Percentiles rank a stretch among this genome's conserved stretches.
Conservation (phyloP, 2,329 filamentous ascomycete genomes). For the Xylaria digitata region DNA sequence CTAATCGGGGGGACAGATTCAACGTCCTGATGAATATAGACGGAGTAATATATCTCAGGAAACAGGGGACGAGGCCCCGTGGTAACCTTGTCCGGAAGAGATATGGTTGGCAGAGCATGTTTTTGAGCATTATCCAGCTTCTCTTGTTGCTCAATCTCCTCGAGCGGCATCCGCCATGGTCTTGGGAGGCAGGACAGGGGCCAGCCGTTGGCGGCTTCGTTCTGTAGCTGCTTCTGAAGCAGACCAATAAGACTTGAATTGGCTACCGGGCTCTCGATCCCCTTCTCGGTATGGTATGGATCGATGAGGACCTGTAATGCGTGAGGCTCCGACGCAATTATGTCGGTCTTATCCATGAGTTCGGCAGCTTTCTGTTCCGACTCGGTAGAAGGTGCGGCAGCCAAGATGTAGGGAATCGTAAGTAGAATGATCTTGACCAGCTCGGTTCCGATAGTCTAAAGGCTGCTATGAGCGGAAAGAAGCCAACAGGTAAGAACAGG, state of each 20-base stretch:
- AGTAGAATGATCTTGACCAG: constrained; percentile 96
- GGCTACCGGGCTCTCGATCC: constrained; percentile 71
- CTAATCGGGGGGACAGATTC: constrained; percentile 85
- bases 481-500: background rate
- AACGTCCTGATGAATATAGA: constrained; percentile 87
- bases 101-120: constrained; percentile 80
- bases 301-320: constrained; percentile 87
- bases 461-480: constrained; percentile 12
- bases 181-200: constrained; percentile 75
- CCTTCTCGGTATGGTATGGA: constrained; percentile 76
- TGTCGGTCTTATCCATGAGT: constrained; percentile 91
- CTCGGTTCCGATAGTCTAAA: constrained; percentile 77
- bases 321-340: constrained; percentile 90
- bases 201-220: constrained; percentile 80
- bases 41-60: constrained; percentile 93
- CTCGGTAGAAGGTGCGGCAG: constrained; percentile 71
- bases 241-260: constrained; percentile 78
- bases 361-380: constrained; percentile 79
- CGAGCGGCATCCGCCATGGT: constrained; percentile 72
- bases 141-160: constrained; percentile 69
- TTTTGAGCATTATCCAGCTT: constrained; percentile 72
- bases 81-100: constrained; percentile 78
- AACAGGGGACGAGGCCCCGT: constrained; percentile 82
- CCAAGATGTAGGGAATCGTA: constrained; percentile 90
- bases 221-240: constrained; percentile 86